Conservation (phyloP, 805 yeast species). For the Zygosaccharomyces bisporus region DNA sequence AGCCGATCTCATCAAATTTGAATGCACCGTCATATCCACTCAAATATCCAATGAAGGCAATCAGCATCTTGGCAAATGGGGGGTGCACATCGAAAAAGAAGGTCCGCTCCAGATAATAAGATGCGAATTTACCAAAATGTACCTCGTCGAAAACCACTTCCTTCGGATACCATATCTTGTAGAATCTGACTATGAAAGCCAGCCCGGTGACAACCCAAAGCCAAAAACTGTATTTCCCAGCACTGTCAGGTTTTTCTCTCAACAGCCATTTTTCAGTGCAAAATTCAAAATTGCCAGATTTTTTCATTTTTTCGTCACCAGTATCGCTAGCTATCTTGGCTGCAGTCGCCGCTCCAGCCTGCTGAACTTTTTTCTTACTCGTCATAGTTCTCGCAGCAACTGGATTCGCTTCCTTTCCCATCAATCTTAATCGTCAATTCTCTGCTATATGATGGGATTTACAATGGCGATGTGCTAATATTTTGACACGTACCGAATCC, state of each 20-base stretch:
- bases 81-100: slow-evolving; percentile 97
- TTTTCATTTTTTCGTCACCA: background rate
- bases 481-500: background rate
- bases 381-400: background rate
- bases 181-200: slow-evolving; percentile 66
- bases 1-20: slow-evolving; percentile 88
- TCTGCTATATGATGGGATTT: background rate
- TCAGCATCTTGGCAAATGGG: slow-evolving; percentile 90
- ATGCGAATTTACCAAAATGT: slow-evolving; percentile 82
- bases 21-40: slow-evolving; percentile 89
- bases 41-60: slow-evolving; percentile 85
- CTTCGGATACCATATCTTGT: slow-evolving; percentile 57
- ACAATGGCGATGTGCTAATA: background rate
- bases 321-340: background rate
- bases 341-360: background rate
- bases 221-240: slow-evolving; percentile 43
- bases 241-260: slow-evolving; percentile 28
- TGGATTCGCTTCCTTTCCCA: background rate
- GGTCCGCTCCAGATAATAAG: slow-evolving; percentile 81
- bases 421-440: background rate
- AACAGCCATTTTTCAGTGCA: slow-evolving; percentile 30
- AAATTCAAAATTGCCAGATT: slow-evolving; percentile 11
- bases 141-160: slow-evolving; percentile 86
- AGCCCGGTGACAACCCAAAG: slow-evolving; percentile 58
- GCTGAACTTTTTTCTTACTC: background rate